Base-by-base conservation (phyloP, 2,329 filamentous ascomycete genomes). In the Cladosporium sp. region DNA sequence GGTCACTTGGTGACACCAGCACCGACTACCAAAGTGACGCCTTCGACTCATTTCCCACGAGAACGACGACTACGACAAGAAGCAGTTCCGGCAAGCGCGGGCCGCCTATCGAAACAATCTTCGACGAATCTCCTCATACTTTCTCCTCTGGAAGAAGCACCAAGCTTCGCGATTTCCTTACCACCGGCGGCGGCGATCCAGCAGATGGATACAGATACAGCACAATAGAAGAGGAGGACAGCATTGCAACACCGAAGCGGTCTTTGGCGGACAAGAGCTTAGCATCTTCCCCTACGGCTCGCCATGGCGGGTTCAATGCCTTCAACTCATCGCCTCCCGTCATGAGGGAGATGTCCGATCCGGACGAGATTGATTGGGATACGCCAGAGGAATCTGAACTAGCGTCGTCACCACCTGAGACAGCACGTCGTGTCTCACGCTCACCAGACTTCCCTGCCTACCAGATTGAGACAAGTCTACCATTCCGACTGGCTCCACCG, bases 21-120 rank as follows among this genome's bases (percentile, higher is more conserved):
- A 88, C 87, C n/a, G 90, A 92, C 75, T 87, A 89, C 73, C 89
- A 88, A 78, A 92, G 90, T 75, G 91, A 93, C 72, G 91, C 88
- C 21, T 93, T 88, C 77, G 91, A 93, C 79, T 93, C 91, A 33
- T 79, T 92, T 70, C 88, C 89, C 62, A 93, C 91, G 18, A 83
- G 85, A 67, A 88, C 85, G 46, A 92, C 90, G 7, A 63, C 49
- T 26, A 88, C 85, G 49, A 92, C 90, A 11, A 84, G 85, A 67
- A 89, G 88, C 68, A 83, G 85, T 63, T 86, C 88, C 67, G 86
- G 87, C 37, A 84, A 88, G 56, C 88, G 91, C 74, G 90, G 89
- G 31, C 89, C 90, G 18, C 80, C 83, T 58, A 87, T 93, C 59
- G 90, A 93, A 73, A 91, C 88, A 28, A 91, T 93, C 82, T 93